Evolutionary conservation across 164 flowering plant genomes (phyloP).

Genomic region (Aristolochia californica): DNA sequence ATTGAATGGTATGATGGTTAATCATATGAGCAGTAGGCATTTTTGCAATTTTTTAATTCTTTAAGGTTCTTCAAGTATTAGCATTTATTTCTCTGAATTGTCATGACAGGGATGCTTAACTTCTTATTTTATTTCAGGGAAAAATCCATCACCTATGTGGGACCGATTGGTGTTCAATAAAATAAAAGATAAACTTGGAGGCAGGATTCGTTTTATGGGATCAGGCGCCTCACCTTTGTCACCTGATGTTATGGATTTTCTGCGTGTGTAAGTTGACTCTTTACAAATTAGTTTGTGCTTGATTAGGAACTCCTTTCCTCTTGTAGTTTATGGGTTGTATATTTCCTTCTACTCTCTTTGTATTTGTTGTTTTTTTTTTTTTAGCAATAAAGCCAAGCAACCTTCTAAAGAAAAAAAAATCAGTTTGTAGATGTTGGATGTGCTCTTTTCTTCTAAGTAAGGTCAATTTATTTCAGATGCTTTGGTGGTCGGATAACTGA

Average conservation of each 20-base stretch:
- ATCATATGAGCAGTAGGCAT: background rate
- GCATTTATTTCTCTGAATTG: background rate
- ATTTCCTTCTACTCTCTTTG: too few species aligned
- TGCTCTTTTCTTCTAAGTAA: too few species aligned
- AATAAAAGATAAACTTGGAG: slow-evolving; percentile 84
- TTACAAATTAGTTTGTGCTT: background rate
- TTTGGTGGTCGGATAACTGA: slow-evolving; percentile 72
- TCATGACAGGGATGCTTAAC: background rate
- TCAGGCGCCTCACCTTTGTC: slow-evolving; percentile 99
- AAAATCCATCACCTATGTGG: slow-evolving; percentile 88
- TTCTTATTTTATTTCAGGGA: slow-evolving; percentile 34
- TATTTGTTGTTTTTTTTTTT: too few species aligned
- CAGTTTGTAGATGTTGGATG: too few species aligned
- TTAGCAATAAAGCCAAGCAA: too few species aligned
- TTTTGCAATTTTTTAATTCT: background rate
- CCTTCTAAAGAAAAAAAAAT: too few species aligned
- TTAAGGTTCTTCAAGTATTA: background rate
- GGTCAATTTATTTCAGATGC: slow-evolving; percentile 36
- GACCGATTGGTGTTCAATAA: slow-evolving; percentile 91
- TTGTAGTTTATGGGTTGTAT: too few species aligned
- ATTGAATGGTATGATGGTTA: slow-evolving; percentile 45
- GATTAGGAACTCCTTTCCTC: too few species aligned
- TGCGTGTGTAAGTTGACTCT: slow-evolving; percentile 68
- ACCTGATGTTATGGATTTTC: slow-evolving; percentile 87
- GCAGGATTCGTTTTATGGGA: slow-evolving; percentile 68